Evolutionary conservation across 2,329 filamentous ascomycete species (phyloP), one percentile per base, ranked within the genome.

Genomic region (Aspergillus aculeatus): DNA sequence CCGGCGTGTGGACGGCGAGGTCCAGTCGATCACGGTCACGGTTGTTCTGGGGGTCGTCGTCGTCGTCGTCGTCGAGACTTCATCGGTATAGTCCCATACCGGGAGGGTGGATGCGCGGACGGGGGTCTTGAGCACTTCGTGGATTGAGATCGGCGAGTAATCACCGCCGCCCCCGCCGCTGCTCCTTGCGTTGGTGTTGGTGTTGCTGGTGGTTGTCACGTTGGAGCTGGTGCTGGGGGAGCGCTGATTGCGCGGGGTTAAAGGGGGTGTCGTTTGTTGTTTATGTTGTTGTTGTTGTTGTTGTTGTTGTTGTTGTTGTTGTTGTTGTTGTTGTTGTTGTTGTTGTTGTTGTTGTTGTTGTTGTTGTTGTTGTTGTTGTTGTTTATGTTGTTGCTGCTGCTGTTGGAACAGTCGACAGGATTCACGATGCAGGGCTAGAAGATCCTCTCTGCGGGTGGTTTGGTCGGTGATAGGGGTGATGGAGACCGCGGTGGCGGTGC

Each of bases 1-100:
- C 9, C 75, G 69, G 11, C 79, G 75, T 5, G 78, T 80, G 10
- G 75, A 74, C 7, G 76, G 71, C 0, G 77, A 77, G 2, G 78
- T 81, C 79, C 79, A 81, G 61, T 80, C 77, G 48, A 80, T 79
- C 7, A 79, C 73, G 5, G 77, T 79, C 23, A 73, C 68, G 21
- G 74, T 71, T 41, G 73, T 56, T 51, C 72, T 62, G 59, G 68
- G 56, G 4, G 61, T 29, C 1, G 26, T 29, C 0, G 26, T 29
- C 26, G 26, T 29, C 2, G 26, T 29, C 26, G 26, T 31, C 2
- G 26, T 29, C 26, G 26, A 26, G 26, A 49, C 26, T 26, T 47
- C 49, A 19, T 48, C 32, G 14, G 58, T 49, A n/a, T 32, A 31
- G 5, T 52, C 48, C 6, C 50, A 51, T 6, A 23, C 38, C 6